phyloP scores from a whole-genome alignment of 768 basidiomycete species.

The Kwoniella pini region DNA sequence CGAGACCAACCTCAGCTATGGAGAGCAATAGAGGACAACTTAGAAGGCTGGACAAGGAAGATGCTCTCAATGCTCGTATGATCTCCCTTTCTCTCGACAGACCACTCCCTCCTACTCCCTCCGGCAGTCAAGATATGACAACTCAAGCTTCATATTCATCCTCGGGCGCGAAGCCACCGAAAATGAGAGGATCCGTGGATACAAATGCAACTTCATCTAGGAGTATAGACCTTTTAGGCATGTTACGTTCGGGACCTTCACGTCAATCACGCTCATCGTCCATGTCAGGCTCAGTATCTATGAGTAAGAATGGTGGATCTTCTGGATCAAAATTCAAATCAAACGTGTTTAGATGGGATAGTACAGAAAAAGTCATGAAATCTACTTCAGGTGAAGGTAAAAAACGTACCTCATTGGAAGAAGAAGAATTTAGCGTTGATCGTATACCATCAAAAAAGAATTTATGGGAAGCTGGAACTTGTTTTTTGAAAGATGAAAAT shows the following conservation, averaged over 20 bases:
- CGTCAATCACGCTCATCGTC: background rate
- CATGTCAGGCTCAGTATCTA: background rate
- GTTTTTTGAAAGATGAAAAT: conserved; percentile 44
- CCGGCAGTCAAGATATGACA: background rate
- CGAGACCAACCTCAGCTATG: background rate
- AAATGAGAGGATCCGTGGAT: background rate
- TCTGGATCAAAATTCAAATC: conserved; percentile 7
- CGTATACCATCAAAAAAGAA: conserved; percentile 32
- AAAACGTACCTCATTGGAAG: conserved; percentile 3
- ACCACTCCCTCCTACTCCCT: conserved; percentile 9
- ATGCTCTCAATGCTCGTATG: conserved; percentile 14
- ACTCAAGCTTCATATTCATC: background rate
- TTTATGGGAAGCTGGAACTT: conserved; percentile 50
- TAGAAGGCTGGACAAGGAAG: conserved; percentile 3
- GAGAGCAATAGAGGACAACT: background rate
- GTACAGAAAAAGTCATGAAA: conserved; percentile 20
- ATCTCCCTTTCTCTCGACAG: conserved; percentile 15
- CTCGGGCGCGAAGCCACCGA: background rate
- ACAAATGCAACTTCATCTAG: background rate
- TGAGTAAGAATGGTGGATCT: conserved; percentile 1
- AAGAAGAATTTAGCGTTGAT: conserved; percentile 44
- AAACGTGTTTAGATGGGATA: conserved; percentile 10
- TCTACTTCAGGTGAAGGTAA: background rate
- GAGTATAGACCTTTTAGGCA: background rate
- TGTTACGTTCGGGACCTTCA: conserved; percentile 1